Evolutionary conservation across 495 filamentous ascomycete species (phyloP), one percentile per base, ranked within the genome.

Genomic region (Amniculicola lignicola): DNA sequence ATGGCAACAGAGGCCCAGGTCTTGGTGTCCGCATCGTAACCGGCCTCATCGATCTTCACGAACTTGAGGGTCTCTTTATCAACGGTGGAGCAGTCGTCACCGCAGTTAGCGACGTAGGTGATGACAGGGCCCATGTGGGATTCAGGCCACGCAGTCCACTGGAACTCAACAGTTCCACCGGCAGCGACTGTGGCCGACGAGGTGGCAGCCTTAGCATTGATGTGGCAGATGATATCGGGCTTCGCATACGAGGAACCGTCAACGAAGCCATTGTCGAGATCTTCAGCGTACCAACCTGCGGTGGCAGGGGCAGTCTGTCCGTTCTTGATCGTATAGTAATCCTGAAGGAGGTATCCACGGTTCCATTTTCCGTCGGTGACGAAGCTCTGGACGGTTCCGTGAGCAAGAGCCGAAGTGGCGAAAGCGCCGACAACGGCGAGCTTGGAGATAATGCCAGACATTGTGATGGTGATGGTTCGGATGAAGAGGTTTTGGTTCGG

Each of bases 191-290:
- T 40, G 46, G 39, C 15, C 4, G 42, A n/a, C 27, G 25, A 6
- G 16, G 12, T 28, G 19, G 49, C 46, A 4, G 54, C 27, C 16
- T 40, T 29, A 11, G 54, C 59, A 35, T 48, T 49, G 24, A 36
- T 47, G 59, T 63, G 59, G 54, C 59, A 63, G 39, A 53, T 58
- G 43, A 63, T 54, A 48, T 63, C 50, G n/a, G 53, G 14, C 16
- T 27, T 21, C 23, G 1, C 28, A 49, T 42, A 58, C 31, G 19
- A 18, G 47, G 42, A 23, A 15, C 46, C 46, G 12, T 19, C 18
- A 12, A 63, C 47, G 35, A 49, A 63, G 42, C 53, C 50, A 48
- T 63, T 63, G 47, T 53, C 59, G 35, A 63, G 54, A 37, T 58
- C 43, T 22, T 57, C 53, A 25, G 59, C 54, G 43, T 49, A 53